Base-by-base conservation (phyloP, 2,329 filamentous ascomycete genomes). In the Thelonectria discophora region DNA sequence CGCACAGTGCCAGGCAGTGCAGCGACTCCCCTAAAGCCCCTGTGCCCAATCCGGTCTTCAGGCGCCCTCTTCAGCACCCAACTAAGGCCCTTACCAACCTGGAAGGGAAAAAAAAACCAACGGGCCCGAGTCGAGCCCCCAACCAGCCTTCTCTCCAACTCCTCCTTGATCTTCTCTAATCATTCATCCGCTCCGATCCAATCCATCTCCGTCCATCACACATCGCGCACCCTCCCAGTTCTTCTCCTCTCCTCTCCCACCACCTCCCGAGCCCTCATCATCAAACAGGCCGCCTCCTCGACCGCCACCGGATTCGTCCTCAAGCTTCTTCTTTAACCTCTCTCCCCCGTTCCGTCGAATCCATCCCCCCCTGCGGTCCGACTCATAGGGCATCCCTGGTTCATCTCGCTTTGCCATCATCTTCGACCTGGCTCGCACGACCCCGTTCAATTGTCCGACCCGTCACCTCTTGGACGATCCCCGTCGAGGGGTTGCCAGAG, bases 401-500 rank as follows among this genome's bases (percentile, higher is more conserved):
- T 57, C 53, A 51, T 51, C 34, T 54, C 50, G 45, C 47, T 51
- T 61, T 39, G 47, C 21, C 45, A 27, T 47, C 45, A 17, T 24
- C 20, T 53, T 53, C 47, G 34, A 48, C 53, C 42, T 47, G 52
- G 39, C 48, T 49, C 55, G 37, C 43, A 48, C 53, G 47, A 20
- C 45, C 53, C 48, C 24, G 48, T 4, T 53, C 53, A 57, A 58
- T 57, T 57, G 58, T 32, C 53, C 53, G 58, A 61, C 59, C 50
- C 39, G 46, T 57, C 24, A 52, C 50, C 55, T 58, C 59, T 58
- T 50, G 50, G 55, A 42, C 55, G 54, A 58, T 64, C 58, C 58
- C 62, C 58, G 55, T 62, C 58, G 58, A 62, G 62, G 62, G 62
- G 62, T 51, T 58, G 58, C 50, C 62, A 58, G 62, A 62, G 58